Evolutionary conservation across 371 early-diverging fungal genomes (phyloP).

Genomic region (Gilbertella persicaria): DNA sequence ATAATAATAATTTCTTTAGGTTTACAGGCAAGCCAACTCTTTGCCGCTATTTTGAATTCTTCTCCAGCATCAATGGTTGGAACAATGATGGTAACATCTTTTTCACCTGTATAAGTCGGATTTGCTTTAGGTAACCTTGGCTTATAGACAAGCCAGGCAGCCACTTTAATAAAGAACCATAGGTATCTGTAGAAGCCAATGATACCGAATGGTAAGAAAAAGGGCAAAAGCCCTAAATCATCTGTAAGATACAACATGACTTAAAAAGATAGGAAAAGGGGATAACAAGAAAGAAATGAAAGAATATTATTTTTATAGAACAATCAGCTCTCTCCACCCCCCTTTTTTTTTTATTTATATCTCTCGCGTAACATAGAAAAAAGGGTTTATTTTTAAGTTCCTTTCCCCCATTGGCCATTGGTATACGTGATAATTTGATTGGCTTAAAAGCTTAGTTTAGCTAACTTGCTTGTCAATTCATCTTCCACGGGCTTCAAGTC

Average conservation of each 20-base stretch:
- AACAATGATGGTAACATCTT: conserved; percentile 75
- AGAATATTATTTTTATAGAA: neutral
- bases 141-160: conserved; percentile 57
- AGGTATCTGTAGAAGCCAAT: conserved; percentile 76
- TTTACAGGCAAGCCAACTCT: conserved; percentile 66
- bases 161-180: conserved; percentile 65
- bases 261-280: neutral
- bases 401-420: conserved; percentile 2
- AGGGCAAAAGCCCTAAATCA: conserved; percentile 60
- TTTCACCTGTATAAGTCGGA: conserved; percentile 53
- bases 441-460: conserved; percentile 5
- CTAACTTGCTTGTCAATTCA: neutral
- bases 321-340: too few relatives aligned
- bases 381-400: too few relatives aligned
- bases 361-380: neutral
- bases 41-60: conserved; percentile 69
- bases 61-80: conserved; percentile 81
- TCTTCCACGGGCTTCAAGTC: conserved; percentile 2
- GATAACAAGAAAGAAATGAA: conserved; percentile 8
- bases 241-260: conserved; percentile 75
- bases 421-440: conserved; percentile 11
- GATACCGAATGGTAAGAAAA: conserved; percentile 74
- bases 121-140: conserved; percentile 53
- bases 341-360: conserved; percentile 6
- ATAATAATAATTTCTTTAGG: conserved; percentile 68